Conservation (phyloP, 345 rosid species). For the Corymbia maculata region DNA sequence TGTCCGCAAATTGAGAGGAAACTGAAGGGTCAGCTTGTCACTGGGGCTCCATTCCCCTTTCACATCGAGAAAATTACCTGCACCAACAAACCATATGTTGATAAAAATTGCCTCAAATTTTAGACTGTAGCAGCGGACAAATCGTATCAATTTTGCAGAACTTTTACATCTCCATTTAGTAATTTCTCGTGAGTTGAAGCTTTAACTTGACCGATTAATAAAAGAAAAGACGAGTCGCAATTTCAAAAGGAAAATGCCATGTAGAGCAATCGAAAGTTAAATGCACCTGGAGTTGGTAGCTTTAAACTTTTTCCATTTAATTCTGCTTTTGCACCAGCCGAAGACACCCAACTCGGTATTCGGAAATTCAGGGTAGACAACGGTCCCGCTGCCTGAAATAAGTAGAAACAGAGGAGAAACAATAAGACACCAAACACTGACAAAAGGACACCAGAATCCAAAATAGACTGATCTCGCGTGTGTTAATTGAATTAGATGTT, state of each 20-base stretch:
- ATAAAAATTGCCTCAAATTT: no score
- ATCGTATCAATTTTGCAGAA: neutral
- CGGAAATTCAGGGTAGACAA: conserved; percentile 62
- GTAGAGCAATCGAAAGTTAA: neutral
- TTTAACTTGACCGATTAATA: neutral
- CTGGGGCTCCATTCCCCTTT: conserved; percentile 40
- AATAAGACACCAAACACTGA: neutral
- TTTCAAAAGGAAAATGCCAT: neutral
- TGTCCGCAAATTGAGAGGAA: conserved; percentile 50
- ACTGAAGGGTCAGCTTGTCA: conserved; percentile 49
- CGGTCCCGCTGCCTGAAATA: conserved; percentile 28
- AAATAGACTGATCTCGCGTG: neutral
- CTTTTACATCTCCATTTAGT: neutral
- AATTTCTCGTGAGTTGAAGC: neutral
- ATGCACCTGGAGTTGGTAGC: conserved; percentile 58
- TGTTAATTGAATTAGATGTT: neutral
- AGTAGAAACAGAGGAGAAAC: neutral
- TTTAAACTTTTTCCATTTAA: conserved; percentile 41
- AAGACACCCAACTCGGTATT: conserved; percentile 63
- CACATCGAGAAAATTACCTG: conserved; percentile 56
- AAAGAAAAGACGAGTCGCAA: neutral
- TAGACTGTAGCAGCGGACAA: neutral
- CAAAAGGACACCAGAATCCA: neutral
- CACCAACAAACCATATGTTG: neutral
- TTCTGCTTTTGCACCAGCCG: conserved; percentile 44